These are phyloP conservation scores for Cunninghamia lanceolata DNA, from an alignment of 75 land plant species.

Conservation along the genomic window DNA sequence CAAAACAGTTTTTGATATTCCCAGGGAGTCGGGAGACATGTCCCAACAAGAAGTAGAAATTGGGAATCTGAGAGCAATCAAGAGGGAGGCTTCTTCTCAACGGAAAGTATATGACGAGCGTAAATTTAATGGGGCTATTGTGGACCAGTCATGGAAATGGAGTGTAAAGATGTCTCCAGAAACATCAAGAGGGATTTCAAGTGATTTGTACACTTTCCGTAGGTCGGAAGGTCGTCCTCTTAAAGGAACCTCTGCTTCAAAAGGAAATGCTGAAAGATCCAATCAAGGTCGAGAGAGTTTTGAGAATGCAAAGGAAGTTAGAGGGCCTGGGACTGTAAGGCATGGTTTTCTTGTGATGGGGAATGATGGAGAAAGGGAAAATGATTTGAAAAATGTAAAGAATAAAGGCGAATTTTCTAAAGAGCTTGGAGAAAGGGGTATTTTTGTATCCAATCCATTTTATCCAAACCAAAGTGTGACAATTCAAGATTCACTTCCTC, in stretches of 20 bases:
- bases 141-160: neutral
- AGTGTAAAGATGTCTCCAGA: neutral
- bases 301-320: neutral
- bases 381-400: neutral
- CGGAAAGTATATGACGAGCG: neutral
- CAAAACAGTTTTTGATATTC: neutral
- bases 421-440: conserved; percentile 32
- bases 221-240: neutral
- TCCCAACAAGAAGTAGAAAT: neutral
- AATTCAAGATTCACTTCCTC: neutral
- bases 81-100: neutral
- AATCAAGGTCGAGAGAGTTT: neutral
- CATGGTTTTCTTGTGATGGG: neutral
- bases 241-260: neutral
- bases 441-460: conserved; percentile 41
- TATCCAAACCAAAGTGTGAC: neutral
- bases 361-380: neutral
- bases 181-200: neutral
- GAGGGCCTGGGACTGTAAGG: neutral
- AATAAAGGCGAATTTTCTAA: conserved; percentile 6
- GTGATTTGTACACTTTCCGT: neutral
- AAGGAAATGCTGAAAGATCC: neutral
- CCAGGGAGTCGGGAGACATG: too few species aligned
- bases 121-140: neutral
- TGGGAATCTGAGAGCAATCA: neutral